phyloP scores from a whole-genome alignment of 2,329 filamentous ascomycete species.

The Diaporthe sp. region DNA sequence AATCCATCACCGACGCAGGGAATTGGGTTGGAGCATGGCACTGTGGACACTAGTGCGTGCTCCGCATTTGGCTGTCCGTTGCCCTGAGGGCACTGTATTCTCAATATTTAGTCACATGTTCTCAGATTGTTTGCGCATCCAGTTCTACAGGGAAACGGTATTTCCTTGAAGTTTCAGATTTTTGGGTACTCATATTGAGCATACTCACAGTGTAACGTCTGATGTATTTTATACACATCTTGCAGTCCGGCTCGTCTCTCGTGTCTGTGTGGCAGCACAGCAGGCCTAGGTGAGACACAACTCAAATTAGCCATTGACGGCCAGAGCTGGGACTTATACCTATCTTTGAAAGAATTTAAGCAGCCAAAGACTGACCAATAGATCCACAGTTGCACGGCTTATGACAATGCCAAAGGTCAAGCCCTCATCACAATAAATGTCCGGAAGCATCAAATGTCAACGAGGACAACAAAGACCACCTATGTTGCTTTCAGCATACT shows the following conservation, averaged over 20 bases:
- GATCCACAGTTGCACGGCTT: neutral
- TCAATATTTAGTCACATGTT: neutral
- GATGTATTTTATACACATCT: conserved; percentile 11
- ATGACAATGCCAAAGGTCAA: neutral
- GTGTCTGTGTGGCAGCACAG: neutral
- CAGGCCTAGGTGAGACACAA: neutral
- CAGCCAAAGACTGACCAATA: neutral
- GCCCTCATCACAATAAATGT: neutral
- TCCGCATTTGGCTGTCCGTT: neutral
- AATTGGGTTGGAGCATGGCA: conserved; percentile 18
- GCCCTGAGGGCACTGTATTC: neutral
- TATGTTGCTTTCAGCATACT: neutral
- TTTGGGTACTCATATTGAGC: neutral
- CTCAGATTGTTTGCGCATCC: neutral
- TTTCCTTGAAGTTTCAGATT: neutral
- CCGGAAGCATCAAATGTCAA: conserved; percentile 12
- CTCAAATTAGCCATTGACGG: neutral
- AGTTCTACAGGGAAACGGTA: neutral
- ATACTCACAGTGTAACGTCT: neutral
- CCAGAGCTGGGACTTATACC: conserved; percentile 7
- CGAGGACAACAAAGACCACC: neutral
- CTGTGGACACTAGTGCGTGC: neutral
- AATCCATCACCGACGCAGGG: neutral
- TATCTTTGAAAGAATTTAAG: neutral
- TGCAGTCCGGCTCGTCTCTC: neutral